A percentile compares a stretch with the other conserved stretches of the same genome.
Evolutionary conservation across 345 rosid species (phyloP).

Genomic region (Angophora floribunda): DNA sequence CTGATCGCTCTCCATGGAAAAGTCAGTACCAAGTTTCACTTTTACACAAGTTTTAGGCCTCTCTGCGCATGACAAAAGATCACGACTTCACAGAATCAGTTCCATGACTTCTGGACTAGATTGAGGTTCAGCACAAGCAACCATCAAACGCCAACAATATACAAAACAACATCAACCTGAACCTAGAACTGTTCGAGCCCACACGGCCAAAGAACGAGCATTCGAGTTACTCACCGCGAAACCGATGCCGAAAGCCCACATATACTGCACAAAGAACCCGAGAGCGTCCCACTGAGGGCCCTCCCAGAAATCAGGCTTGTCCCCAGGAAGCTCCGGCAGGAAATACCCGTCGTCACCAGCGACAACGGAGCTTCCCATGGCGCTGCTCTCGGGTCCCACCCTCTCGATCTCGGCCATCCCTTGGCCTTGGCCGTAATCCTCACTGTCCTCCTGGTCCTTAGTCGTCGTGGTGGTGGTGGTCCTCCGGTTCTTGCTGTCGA

Average conservation of each 20-base stretch:
- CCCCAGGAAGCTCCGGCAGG: constrained; percentile 57
- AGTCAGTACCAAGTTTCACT: not conserved
- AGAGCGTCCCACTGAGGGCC: constrained; percentile 74
- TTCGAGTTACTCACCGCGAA: constrained; percentile 47
- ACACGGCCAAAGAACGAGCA: not conserved
- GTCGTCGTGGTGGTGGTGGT: constrained; percentile 18
- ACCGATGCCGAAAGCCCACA: constrained; percentile 85
- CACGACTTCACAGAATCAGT: not conserved
- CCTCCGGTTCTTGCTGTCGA: constrained; percentile 57
- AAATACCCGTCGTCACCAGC: constrained; percentile 16
- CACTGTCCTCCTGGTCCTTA: constrained; percentile 22
- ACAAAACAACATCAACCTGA: not conserved
- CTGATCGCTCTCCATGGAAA: not conserved
- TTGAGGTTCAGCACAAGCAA: not conserved
- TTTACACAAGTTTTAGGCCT: not conserved
- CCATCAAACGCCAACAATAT: not conserved
- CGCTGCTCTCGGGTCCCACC: constrained; percentile 7
- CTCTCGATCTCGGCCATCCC: constrained; percentile 18
- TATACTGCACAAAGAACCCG: constrained; percentile 76
- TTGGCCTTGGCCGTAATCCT: not conserved
- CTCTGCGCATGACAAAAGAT: not conserved
- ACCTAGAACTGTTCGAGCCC: not conserved
- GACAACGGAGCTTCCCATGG: constrained; percentile 4
- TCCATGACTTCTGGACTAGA: not conserved
- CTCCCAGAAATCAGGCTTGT: constrained; percentile 66